Conservation (phyloP, 192 early-diverging fungal genomes). For the Kickxella alabastrina region DNA sequence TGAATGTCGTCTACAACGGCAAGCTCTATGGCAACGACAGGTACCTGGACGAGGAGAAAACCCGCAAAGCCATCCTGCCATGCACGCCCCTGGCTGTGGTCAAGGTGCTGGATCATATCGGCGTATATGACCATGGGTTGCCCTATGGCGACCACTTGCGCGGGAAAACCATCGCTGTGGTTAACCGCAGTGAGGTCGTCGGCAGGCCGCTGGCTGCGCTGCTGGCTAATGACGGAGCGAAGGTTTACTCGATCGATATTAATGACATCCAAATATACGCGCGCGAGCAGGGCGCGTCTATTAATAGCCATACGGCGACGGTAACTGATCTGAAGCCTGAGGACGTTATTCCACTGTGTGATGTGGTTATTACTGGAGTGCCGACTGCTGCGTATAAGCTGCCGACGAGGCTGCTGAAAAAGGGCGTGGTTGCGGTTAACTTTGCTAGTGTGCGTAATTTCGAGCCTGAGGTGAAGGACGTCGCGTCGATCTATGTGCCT, state of each 20-base stretch:
- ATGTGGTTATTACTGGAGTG: conserved; percentile 98
- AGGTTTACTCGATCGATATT: conserved; percentile 93
- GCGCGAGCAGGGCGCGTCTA: conserved; percentile 62
- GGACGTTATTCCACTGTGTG: conserved; percentile 79
- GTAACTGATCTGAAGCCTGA: conserved; percentile 70
- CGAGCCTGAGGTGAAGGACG: conserved; percentile 87
- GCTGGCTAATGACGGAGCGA: conserved; percentile 97
- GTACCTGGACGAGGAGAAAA: conserved; percentile 75
- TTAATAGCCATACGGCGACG: conserved; percentile 62
- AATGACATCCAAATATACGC: conserved; percentile 77
- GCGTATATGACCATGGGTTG: conserved; percentile 84
- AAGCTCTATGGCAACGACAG: conserved; percentile 97
- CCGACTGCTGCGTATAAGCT: conserved; percentile 86
- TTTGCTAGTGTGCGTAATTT: conserved; percentile 97
- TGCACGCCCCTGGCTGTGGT: conserved; percentile 97
- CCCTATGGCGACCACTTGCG: conserved; percentile 92
- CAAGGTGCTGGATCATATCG: conserved; percentile 95
- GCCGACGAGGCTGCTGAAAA: conserved; percentile 79
- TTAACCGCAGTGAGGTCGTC: conserved; percentile 97
- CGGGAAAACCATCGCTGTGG: conserved; percentile 85
- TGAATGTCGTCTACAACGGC: conserved; percentile 91
- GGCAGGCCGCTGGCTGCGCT: conserved; percentile 95
- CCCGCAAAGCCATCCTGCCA: conserved; percentile 93
- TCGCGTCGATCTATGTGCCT: conserved; percentile 93
- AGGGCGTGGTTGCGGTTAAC: conserved; percentile 97